phyloP scores from a whole-genome alignment of 176 grass and related monocot species.

The Triticum urartu region DNA sequence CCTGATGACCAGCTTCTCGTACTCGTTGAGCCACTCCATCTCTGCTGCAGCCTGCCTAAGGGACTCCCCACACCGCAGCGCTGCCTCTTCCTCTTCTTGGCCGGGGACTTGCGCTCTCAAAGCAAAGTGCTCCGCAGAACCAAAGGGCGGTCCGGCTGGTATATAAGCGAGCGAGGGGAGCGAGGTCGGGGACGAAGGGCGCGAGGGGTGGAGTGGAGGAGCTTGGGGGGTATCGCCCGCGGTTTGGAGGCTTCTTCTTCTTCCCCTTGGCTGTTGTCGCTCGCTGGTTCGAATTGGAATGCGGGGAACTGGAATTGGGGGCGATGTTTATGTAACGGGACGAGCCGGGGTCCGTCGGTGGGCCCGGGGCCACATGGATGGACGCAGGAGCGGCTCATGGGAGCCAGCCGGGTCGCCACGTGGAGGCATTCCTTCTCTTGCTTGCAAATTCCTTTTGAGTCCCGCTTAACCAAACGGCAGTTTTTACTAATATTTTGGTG shows the following conservation, averaged over 20 bases:
- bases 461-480: background rate
- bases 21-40: conserved; percentile 96
- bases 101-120: background rate
- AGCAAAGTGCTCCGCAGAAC: no score
- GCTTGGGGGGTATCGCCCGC: conserved; percentile 36
- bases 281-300: background rate
- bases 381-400: background rate
- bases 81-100: background rate
- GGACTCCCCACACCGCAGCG: no score
- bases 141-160: background rate
- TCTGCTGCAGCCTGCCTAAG: background rate
- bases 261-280: background rate
- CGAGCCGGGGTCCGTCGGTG: background rate
- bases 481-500: background rate
- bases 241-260: conserved; percentile 15
- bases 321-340: conserved; percentile 9
- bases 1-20: conserved; percentile 93
- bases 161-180: background rate
- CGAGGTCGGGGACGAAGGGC: background rate
- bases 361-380: background rate
- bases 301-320: background rate
- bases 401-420: conserved; percentile 44
- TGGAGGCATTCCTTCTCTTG: conserved; percentile 31
- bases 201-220: background rate
- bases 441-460: conserved; percentile 24